These are phyloP conservation scores for Talaromyces albobiverticillius DNA, from an alignment of 2,329 filamentous ascomycete species.

Conservation along the genomic window DNA sequence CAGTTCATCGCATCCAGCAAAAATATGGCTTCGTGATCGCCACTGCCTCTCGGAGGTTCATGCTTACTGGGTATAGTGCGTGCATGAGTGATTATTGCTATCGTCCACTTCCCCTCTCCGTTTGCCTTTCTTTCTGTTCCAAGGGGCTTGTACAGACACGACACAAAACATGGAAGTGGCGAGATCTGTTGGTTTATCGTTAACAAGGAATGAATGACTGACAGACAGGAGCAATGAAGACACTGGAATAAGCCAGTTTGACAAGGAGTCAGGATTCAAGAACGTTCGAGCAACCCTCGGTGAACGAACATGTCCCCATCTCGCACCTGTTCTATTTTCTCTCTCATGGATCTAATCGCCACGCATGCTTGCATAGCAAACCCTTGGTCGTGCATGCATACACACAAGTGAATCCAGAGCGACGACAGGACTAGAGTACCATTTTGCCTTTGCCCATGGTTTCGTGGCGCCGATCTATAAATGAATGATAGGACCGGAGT, in stretches of 20 bases:
- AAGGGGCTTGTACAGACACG: neutral
- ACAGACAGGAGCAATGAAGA: no score
- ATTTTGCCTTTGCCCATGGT: neutral
- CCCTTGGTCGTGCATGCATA: neutral
- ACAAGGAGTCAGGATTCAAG: no score
- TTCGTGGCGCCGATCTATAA: conserved; percentile 7
- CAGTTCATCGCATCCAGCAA: neutral
- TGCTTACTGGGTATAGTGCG: neutral
- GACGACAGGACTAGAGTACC: neutral
- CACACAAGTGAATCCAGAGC: neutral
- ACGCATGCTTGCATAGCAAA: neutral
- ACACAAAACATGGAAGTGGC: no score
- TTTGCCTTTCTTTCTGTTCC: neutral
- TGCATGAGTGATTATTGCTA: neutral
- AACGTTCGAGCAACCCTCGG: no score
- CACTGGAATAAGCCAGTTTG: no score
- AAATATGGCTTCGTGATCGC: neutral
- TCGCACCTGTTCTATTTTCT: neutral
- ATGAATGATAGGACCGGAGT: conserved; percentile 4
- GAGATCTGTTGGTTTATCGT: no score
- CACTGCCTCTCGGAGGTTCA: neutral
- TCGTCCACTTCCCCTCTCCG: neutral
- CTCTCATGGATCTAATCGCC: neutral
- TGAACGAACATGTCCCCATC: no score
- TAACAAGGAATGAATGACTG: no score